Evolutionary conservation across 2,329 filamentous ascomycete species (phyloP), one percentile per base, ranked within the genome.

Genomic region (Knoxdaviesia capensis): DNA sequence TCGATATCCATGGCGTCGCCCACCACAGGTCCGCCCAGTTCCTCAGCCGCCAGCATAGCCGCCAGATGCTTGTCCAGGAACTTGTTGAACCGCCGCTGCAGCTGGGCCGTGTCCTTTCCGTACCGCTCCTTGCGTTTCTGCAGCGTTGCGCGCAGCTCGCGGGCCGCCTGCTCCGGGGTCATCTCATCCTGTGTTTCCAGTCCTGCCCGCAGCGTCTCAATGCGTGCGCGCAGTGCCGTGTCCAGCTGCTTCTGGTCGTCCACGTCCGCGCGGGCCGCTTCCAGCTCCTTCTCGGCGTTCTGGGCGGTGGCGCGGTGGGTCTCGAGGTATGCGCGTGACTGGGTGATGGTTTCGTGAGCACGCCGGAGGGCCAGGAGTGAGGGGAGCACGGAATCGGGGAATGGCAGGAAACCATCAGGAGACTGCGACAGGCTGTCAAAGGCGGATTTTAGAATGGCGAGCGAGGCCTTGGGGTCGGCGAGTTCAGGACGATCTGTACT

Each of bases 1-100:
- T 76, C 59, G 28, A 81, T 52, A 55, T 80, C 74, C 52, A 80
- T 65, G 50, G 78, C 64, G 48, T 84, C 79, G 4, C 85, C 82
- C 1, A 87, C 82, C 7, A 86, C 78, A 0, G 85, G 84, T 0
- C 85, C 84, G 6, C 85, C 85, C 1, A 87, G 66, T 52, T 86
- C 81, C 59, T 92, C 85, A 1, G 82, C 81, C 6, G 83, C 84
- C 37, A 93, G 64, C 74, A 88, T 81, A 3, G 71, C 60, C 1
- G 80, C 80, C 1, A 93, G 66, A 36, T 74, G 69, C 37, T 73
- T 62, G 46, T 82, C 72, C 44, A 88, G 77, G 52, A 92, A 92
- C 10, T 61, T 62, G 47, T 78, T 71, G 43, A 92, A 66, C 0
- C 71, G 66, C 44, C 67, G 69, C 43, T 80, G 69, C 10, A 90